These are phyloP conservation scores for Allium sativum DNA, from an alignment of 106 monocot species.

Conservation along the genomic window DNA sequence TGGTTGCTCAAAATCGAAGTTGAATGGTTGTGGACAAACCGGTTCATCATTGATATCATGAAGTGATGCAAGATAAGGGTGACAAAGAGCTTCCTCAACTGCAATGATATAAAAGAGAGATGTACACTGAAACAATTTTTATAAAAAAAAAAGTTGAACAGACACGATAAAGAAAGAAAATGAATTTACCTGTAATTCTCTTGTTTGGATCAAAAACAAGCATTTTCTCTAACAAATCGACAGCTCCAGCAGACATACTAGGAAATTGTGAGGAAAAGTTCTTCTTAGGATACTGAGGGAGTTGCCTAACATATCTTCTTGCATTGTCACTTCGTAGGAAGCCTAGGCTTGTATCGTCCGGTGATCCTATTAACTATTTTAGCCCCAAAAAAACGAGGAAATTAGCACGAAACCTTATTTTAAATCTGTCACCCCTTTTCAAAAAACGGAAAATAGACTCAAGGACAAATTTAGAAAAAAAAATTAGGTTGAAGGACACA, in stretches of 20 bases:
- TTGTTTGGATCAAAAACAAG: conserved; percentile 86
- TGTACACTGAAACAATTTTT: too few relatives aligned
- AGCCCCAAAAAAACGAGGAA: conserved; percentile 1
- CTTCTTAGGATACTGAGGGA: conserved; percentile 67
- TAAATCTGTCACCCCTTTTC: too few relatives aligned
- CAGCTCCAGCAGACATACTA: conserved; percentile 47
- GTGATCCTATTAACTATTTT: conserved; percentile 81
- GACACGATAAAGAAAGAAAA: not conserved
- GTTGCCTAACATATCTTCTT: conserved; percentile 66
- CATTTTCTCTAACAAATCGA: conserved; percentile 80
- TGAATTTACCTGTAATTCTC: conserved; percentile 54
- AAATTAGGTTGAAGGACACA: too few relatives aligned
- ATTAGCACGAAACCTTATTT: too few relatives aligned
- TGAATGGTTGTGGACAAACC: conserved; percentile 59
- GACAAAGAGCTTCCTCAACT: conserved; percentile 83
- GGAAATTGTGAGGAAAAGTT: conserved; percentile 54
- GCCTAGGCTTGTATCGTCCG: conserved; percentile 76
- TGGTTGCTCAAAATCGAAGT: conserved; percentile 93
- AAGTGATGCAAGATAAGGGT: conserved; percentile 80
- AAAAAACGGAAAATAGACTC: too few relatives aligned
- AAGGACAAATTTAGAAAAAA: too few relatives aligned
- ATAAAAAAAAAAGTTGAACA: too few relatives aligned
- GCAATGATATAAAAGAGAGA: conserved; percentile 15
- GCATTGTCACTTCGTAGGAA: conserved; percentile 81
- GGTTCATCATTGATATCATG: conserved; percentile 91